Percentiles rank a stretch among this genome's conserved stretches.
phyloP scores from a whole-genome alignment of 2,329 filamentous ascomycete genomes.

The Paraphoma sp. region DNA sequence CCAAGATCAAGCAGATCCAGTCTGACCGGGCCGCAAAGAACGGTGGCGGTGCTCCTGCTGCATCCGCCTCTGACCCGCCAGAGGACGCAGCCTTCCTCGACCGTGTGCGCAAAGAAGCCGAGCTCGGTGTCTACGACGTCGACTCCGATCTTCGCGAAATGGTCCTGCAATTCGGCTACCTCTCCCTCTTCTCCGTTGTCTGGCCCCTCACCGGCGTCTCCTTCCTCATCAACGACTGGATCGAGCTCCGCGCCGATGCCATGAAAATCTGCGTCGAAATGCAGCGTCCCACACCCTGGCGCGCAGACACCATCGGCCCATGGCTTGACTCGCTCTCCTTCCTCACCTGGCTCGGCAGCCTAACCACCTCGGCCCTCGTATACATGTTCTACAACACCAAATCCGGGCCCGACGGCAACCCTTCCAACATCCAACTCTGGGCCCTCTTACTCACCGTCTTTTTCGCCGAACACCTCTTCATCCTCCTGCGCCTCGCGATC shows the following conservation, averaged over 20 bases:
- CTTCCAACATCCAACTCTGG: constrained; percentile 77
- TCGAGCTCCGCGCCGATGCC: constrained; percentile 91
- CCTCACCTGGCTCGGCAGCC: constrained; percentile 89
- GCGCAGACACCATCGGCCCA: constrained; percentile 91
- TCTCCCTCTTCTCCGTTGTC: constrained; percentile 88
- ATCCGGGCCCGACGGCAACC: constrained; percentile 69
- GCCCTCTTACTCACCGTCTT: constrained; percentile 82
- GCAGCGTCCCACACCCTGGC: constrained; percentile 86
- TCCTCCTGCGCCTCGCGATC: constrained; percentile 77
- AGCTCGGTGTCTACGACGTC: constrained; percentile 86
- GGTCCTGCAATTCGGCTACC: constrained; percentile 72
- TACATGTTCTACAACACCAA: constrained; percentile 82
- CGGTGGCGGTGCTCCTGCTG: constrained; percentile 55
- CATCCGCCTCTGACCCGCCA: constrained; percentile 67
- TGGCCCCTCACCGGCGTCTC: constrained; percentile 93
- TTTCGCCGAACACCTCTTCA: constrained; percentile 86
- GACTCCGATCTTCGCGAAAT: constrained; percentile 84
- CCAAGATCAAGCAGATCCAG: constrained; percentile 80
- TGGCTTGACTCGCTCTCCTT: constrained; percentile 88
- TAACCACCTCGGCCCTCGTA: constrained; percentile 86
- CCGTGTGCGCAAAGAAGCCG: constrained; percentile 81
- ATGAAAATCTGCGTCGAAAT: constrained; percentile 92
- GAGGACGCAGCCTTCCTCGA: constrained; percentile 83
- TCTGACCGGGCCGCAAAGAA: constrained; percentile 64
- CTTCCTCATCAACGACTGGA: constrained; percentile 94